Base-by-base conservation (phyloP, 1,284 basidiomycete species). In the Quambalaria eucalypti region DNA sequence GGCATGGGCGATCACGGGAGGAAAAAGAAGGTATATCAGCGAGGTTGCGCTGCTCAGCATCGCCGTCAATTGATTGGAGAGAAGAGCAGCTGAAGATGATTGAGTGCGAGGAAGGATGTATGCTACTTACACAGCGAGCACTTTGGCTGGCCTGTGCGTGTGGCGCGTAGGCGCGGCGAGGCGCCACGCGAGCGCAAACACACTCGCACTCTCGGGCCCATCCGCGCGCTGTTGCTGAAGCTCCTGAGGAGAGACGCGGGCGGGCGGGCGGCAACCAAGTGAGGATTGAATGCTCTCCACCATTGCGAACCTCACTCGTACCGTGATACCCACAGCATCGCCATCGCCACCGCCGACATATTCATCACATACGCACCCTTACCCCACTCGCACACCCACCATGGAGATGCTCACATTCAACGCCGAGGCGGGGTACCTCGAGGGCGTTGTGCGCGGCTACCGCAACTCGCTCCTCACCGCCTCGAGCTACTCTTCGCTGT, bases 401-500 rank as follows among this genome's bases (percentile, higher is more conserved):
- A 72, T 71, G 68, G 71, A 74, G 57, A 61, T 64, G 64, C 60
- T 74, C 51, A 63, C 69, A 6, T 74, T 73, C 62, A 74, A 74
- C 54, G 62, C 71, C 53, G 59, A 65, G 50, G 60, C 63, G 50
- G 72, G 72, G 56, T 74, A 60, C 58, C 57, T 72, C 28, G 73
- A 98, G 77, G 95, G 87, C 31, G 86, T 97, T 44, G 84, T 97
- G 14, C 81, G 95, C 66, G 95, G 95, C 3, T 96, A 93, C 83
- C 92, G 90, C 78, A 84, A 87, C 48, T 90, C 90, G 25, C 85
- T 97, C 61, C 83, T 99, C 54, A 87, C 85, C 48, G 86, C 89
- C 74, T 82, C 80, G 65, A 89, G 95, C 76, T 99, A 97, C 78
- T 82, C 86, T 73, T 96, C 91, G 78, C 79, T 99, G 73, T 89